Conservation (phyloP, 495 filamentous ascomycete species). For the Talaromyces wortmannii region DNA sequence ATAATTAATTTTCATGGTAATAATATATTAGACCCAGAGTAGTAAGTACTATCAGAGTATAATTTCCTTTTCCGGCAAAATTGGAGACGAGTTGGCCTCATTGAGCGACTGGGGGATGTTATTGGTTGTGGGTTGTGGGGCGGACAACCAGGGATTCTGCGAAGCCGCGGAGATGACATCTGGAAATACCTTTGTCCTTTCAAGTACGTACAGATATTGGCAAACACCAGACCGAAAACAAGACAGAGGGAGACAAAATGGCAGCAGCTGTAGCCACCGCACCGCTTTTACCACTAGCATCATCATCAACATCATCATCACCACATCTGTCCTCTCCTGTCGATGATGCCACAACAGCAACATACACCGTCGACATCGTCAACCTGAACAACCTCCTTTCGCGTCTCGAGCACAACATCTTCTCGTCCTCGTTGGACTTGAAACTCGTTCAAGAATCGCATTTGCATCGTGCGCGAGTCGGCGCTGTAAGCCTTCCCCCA, state of each 20-base stretch:
- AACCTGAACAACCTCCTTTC: conserved; percentile 68
- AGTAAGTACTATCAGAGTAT: too few species aligned
- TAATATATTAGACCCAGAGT: too few species aligned
- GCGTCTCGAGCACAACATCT: conserved; percentile 66
- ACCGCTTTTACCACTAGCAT: background rate
- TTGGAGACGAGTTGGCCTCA: too few species aligned
- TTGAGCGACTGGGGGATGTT: too few species aligned
- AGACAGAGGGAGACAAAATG: background rate
- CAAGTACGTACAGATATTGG: background rate
- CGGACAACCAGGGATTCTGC: too few species aligned
- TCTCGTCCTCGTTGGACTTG: conserved; percentile 57
- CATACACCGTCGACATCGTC: conserved; percentile 30
- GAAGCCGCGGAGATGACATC: too few species aligned
- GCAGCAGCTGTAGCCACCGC: background rate
- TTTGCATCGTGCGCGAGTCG: conserved; percentile 63
- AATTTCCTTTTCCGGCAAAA: too few species aligned
- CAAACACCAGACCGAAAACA: background rate
- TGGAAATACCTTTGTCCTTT: too few species aligned
- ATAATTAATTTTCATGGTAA: too few species aligned
- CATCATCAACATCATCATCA: background rate
- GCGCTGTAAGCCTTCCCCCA: conserved; percentile 40
- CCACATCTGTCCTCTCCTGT: too few species aligned
- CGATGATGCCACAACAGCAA: background rate
- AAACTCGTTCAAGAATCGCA: conserved; percentile 54
- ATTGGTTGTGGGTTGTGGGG: too few species aligned